Evolutionary conservation across 176 grass and related monocot species (phyloP).

Genomic region (Phyllostachys edulis): DNA sequence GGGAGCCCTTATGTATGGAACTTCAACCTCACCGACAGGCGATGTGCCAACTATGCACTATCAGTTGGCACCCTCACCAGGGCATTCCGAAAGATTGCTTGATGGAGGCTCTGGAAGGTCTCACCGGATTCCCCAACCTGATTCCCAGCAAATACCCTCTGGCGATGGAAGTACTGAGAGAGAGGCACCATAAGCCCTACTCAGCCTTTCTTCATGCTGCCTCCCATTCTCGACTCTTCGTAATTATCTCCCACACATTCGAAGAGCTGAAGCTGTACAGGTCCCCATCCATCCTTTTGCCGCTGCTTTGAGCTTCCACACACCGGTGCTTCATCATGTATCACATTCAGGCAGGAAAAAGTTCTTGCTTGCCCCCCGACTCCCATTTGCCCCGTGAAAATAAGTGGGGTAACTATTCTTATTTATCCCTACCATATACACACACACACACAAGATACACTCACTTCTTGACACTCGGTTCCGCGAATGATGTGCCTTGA

Average conservation of each 20-base stretch:
- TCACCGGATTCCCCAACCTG: constrained; percentile 25
- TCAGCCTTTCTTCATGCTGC: constrained; percentile 14
- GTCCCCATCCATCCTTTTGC: constrained; percentile 15
- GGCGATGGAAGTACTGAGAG: constrained; percentile 50
- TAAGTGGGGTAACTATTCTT: constrained; percentile 45
- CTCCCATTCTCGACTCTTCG: constrained; percentile 27
- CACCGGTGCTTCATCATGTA: constrained; percentile 31
- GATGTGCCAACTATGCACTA: constrained; percentile 36
- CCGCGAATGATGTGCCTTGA: constrained; percentile 20
- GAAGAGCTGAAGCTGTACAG: constrained; percentile 43
- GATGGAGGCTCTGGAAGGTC: constrained; percentile 32
- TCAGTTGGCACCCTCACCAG: constrained; percentile 43
- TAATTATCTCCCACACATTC: constrained; percentile 38
- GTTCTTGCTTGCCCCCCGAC: constrained; percentile 28
- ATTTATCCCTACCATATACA: constrained; percentile 37
- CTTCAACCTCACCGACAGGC: constrained; percentile 38
- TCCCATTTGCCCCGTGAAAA: constrained; percentile 33
- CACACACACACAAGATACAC: constrained; percentile 17
- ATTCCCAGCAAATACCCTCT: constrained; percentile 46
- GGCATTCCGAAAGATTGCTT: constrained; percentile 39
- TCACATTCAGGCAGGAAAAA: constrained; percentile 23
- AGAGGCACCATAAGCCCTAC: constrained; percentile 46
- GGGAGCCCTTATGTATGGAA: constrained; percentile 50
- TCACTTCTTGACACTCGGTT: constrained; percentile 17
- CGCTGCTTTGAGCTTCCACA: constrained; percentile 4